Conservation (phyloP, 106 monocot genomes). For the Iris macrosiphon region DNA sequence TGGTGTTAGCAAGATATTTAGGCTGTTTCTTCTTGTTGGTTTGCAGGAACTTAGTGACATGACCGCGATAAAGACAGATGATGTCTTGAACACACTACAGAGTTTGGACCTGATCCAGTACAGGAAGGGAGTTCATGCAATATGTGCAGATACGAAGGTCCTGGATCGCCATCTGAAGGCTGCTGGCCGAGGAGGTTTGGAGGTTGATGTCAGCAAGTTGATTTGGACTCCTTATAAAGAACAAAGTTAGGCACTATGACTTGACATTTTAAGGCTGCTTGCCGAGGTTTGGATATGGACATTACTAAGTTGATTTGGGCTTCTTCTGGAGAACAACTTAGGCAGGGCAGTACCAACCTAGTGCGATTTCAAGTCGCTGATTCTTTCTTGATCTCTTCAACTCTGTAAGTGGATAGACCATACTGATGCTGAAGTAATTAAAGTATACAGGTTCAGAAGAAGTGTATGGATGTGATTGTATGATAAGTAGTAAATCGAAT, state of each 20-base stretch:
- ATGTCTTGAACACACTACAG: slow-evolving; percentile 78
- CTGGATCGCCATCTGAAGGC: slow-evolving; percentile 97
- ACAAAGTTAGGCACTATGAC: slow-evolving; percentile 68
- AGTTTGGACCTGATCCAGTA: slow-evolving; percentile 89
- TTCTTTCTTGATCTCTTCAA: too few relatives aligned
- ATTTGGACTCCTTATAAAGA: slow-evolving; percentile 98
- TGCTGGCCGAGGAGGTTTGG: slow-evolving; percentile 78
- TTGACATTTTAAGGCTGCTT: too few relatives aligned
- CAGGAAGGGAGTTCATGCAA: slow-evolving; percentile 89
- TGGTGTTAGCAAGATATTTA: not conserved
- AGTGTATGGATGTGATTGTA: too few relatives aligned
- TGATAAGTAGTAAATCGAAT: too few relatives aligned
- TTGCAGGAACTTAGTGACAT: slow-evolving; percentile 90
- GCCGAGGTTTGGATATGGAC: slow-evolving; percentile 85
- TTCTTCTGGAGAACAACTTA: slow-evolving; percentile 98
- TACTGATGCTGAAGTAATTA: too few relatives aligned
- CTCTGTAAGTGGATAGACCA: too few relatives aligned
- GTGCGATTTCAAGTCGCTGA: too few relatives aligned
- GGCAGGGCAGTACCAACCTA: too few relatives aligned
- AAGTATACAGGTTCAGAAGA: too few relatives aligned
- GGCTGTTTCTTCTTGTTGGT: not conserved
- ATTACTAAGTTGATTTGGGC: slow-evolving; percentile 95
- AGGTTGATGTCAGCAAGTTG: slow-evolving; percentile 83
- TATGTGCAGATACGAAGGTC: slow-evolving; percentile 94
- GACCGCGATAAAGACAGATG: slow-evolving; percentile 94